phyloP scores from a whole-genome alignment of 2,329 filamentous ascomycete species.

The Tolypocladium pustulatum region DNA sequence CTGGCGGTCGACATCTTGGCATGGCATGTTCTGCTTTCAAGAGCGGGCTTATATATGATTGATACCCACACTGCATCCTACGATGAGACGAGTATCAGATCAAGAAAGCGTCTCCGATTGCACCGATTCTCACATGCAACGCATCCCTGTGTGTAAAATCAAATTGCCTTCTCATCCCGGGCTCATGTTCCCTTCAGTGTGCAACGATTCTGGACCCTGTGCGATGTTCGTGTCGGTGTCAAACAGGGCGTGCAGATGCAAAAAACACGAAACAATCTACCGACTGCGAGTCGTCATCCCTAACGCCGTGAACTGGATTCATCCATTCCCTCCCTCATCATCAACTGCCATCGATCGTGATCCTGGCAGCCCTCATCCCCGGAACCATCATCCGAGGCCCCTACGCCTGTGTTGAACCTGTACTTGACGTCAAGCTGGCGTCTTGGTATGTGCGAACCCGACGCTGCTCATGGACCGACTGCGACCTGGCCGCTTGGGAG shows the following conservation, averaged over 20 bases:
- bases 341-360: background rate
- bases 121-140: background rate
- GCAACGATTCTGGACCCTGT: background rate
- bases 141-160: background rate
- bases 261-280: background rate
- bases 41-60: background rate
- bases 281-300: background rate
- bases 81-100: background rate
- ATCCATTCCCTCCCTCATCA: background rate
- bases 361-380: background rate
- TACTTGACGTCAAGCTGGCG: background rate
- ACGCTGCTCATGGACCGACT: background rate
- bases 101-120: background rate
- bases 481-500: background rate
- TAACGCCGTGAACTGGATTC: background rate
- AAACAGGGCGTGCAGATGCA: background rate
- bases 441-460: background rate
- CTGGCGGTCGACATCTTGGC: background rate
- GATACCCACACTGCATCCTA: background rate
- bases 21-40: background rate
- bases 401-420: background rate
- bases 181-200: background rate
- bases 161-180: background rate
- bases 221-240: background rate
- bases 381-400: background rate